Evolutionary conservation across 768 basidiomycete genomes (phyloP), one percentile per base, ranked within the genome.

Genomic region (Gloeostereum incarnatum): DNA sequence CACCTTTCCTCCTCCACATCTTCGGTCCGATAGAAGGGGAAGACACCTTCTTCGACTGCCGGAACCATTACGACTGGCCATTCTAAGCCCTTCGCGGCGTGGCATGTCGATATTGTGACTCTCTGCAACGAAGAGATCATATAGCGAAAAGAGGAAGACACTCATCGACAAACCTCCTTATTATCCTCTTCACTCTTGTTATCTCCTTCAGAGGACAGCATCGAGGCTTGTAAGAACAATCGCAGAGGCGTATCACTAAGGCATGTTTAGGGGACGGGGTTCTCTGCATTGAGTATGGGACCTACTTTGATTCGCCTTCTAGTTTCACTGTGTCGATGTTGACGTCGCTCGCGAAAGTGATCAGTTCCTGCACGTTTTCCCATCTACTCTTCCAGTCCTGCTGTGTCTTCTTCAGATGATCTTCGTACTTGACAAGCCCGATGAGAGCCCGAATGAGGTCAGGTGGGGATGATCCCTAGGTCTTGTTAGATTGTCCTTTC

Each of bases 31-130:
- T 76, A 73, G 39, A 82, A 84, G 2, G 88, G 90, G 48, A 81
- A 91, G 0, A 73, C 81, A 1, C 77, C 81, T 20, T 72, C 53
- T 50, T 89, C 88, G 3, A 78, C 85, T 85, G 40, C 16, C 35
- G 83, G 82, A 14, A 87, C 63, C 44, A 92, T 79, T 0, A 92
- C 87, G 1, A 91, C 82, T 1, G 90, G 88, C 88, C 89, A 94
- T 56, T 94, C 90, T 6, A 92, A 62, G 0, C 90, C 89, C 55
- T 94, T 94, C 0, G 89, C 88, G 23, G 87, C 75, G 60, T 94
- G 90, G 39, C 89, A 88, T 0, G 90, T 93, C 2, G 81, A 70
- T 31, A 92, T 76, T 1, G 79, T 82, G 5, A 92, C 87, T 70
- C 81, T 86, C 82, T 87, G 43, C 22, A 37, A 11, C 18, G 19